Percentiles rank a stretch among this genome's conserved stretches.
These are phyloP conservation scores for Lithospermum erythrorhizon DNA, from an alignment of 257 asterid species.

Conservation along the genomic window DNA sequence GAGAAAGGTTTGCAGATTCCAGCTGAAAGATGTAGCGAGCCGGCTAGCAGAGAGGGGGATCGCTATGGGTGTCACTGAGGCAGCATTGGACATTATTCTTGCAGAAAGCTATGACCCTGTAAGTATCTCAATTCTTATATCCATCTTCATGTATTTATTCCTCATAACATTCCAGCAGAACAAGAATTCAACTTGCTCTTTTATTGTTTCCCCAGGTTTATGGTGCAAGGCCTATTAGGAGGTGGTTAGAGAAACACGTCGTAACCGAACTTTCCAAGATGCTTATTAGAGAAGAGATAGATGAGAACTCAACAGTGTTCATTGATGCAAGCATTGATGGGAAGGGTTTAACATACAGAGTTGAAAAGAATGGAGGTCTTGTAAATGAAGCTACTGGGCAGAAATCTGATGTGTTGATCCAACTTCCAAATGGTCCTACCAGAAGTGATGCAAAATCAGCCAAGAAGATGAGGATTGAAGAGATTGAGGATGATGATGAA, in stretches of 20 bases:
- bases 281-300: constrained; percentile 75
- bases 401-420: constrained; percentile 64
- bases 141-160: too few species aligned
- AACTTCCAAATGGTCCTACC: constrained; percentile 29
- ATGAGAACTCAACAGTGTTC: constrained; percentile 71
- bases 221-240: constrained; percentile 84
- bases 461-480: constrained; percentile 76
- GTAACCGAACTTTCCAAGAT: constrained; percentile 77
- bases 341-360: constrained; percentile 36
- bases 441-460: constrained; percentile 51
- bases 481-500: constrained; percentile 57
- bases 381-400: constrained; percentile 68
- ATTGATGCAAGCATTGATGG: constrained; percentile 43
- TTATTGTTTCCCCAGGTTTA: constrained; percentile 28
- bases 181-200: not conserved
- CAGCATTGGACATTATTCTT: constrained; percentile 60
- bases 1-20: constrained; percentile 73
- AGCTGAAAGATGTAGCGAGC: constrained; percentile 65
- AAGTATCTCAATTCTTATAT: constrained; percentile 12
- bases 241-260: constrained; percentile 88
- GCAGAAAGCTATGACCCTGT: constrained; percentile 83
- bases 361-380: constrained; percentile 76
- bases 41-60: constrained; percentile 86
- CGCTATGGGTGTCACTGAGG: constrained; percentile 67
- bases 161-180: too few species aligned